Base-by-base conservation (phyloP, 148 eudicot genomes). In the Vaccinium macrocarpon region DNA sequence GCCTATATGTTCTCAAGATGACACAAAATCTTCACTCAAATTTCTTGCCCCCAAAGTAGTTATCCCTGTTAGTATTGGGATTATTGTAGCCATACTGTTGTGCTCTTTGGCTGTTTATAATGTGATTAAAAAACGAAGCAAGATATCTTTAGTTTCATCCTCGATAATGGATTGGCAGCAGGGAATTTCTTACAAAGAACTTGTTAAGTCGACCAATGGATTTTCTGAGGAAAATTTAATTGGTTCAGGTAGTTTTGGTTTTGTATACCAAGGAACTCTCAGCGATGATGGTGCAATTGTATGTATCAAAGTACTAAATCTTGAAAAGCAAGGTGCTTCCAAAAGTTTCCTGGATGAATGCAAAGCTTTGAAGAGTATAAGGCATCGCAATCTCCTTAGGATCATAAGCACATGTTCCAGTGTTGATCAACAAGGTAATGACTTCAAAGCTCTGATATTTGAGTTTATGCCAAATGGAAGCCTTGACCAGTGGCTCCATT, bases 271-370 rank as follows among this genome's bases (percentile, higher is more conserved):
- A 82, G 87, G 85, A 84, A 46, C 32, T 79, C 72, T 86, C 10
- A 29, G 72, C 51, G 1, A 25, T 1, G 76, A 52, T 10, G 75
- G 50, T 5, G 21, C 27, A 12, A 9, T 72, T 14, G 85, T 88
- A n/a, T 85, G 88, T 0, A 71, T 88, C 49, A 88, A 88, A 56
- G 88, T 88, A 18, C 51, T 88, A 42, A 84, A 86, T 51, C 90
- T 88, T 15, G 68, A 86, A 15, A 27, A 21, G 0, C 64, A 49
- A 80, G 90, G 90, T 76, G 88, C 88, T 32, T 35, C 29, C 9
- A 81, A 81, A 71, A 88, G 88, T 51, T 83, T 84, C 57, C 23
- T 68, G 25, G 86, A 79, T 50, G 86, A 84, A 62, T 80, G 77
- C 73, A 71, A 25, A 10, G 79, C 79, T 68, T 84, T 84, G 76